Evolutionary conservation across 495 filamentous ascomycete species (phyloP).

Genomic region (Letharia lupina): DNA sequence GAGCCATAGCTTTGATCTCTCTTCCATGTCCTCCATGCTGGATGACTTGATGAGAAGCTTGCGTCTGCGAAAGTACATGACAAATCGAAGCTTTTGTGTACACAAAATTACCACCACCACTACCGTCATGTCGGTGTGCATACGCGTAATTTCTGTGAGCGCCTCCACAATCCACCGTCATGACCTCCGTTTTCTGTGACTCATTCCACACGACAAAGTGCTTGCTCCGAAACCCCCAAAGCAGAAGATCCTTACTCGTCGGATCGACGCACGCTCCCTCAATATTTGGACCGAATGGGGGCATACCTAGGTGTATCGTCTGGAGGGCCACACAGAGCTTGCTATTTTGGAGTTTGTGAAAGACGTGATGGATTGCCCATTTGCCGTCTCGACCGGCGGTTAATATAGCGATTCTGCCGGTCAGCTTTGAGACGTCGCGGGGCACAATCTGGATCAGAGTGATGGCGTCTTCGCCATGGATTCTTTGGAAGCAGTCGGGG

Average conservation of each 20-base stretch:
- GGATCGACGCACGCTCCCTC: constrained; percentile 55
- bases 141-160: constrained; percentile 65
- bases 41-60: constrained; percentile 44
- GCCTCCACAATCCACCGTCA: constrained; percentile 71
- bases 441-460: constrained; percentile 48
- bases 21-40: constrained; percentile 71
- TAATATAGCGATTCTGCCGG: constrained; percentile 38
- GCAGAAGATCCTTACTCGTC: constrained; percentile 43
- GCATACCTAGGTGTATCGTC: constrained; percentile 45
- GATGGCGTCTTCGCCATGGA: constrained; percentile 59
- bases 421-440: constrained; percentile 14
- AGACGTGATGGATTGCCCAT: constrained; percentile 48
- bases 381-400: constrained; percentile 68
- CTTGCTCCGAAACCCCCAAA: constrained; percentile 74
- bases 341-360: constrained; percentile 4
- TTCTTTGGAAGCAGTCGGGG: constrained; percentile 17
- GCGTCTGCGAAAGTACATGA: constrained; percentile 41
- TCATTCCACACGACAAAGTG: constrained; percentile 76
- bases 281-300: constrained; percentile 58
- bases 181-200: constrained; percentile 52
- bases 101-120: constrained; percentile 37
- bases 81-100: constrained; percentile 44
- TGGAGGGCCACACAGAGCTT: constrained; percentile 25
- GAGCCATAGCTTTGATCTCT: constrained; percentile 74
- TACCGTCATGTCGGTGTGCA: constrained; percentile 33